Base-by-base conservation (phyloP, 106 monocot species). In the Acorus calamus region DNA sequence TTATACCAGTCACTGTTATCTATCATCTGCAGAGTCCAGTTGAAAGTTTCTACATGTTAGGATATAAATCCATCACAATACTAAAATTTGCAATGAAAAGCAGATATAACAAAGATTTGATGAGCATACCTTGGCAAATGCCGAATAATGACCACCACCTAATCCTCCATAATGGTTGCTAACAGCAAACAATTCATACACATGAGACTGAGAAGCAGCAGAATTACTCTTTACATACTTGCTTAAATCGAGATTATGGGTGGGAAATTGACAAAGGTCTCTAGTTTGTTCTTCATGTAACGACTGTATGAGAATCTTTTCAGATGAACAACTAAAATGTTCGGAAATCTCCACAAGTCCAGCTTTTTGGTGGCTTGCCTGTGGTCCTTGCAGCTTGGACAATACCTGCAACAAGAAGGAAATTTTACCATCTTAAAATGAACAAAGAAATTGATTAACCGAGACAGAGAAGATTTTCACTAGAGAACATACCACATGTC, bases 351-450 rank as follows among this genome's bases (percentile, higher is more conserved):
- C 96, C 96, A 96, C 58, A 96, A 72, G 68, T 96, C 96, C 12
- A 96, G 83, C 64, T 96, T 96, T 69, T 96, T 96, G 9, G 87
- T 83, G 49, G 96, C 96, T 74, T 96, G 90, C 59, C 84, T 85
- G 60, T 96, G 96, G 47, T 91, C 78, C 87, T 87, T 96, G 74
- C 96, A 96, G 44, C 76, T 59, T 46, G 96, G 90, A 50, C 96
- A 96, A 50, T 87, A 96, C 94, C 94, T 94, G 69, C 10, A 67
- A 59, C 3, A 14, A 49, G 2, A 12, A 69, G 14, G 72, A 55
- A 42, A 61, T 9, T 61, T 3, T 75, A 53, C 48, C 13, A 52
- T 10, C 14, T 44, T 9, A 11, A 8, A 58, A 11, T 4, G 4
- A 47, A 63, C 43, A 6, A 4, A 0, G 3, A 4, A 62, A 42